Evolutionary conservation across 202 grass and related monocot species (phyloP).

Genomic region (Cymbopogon flexuosus): DNA sequence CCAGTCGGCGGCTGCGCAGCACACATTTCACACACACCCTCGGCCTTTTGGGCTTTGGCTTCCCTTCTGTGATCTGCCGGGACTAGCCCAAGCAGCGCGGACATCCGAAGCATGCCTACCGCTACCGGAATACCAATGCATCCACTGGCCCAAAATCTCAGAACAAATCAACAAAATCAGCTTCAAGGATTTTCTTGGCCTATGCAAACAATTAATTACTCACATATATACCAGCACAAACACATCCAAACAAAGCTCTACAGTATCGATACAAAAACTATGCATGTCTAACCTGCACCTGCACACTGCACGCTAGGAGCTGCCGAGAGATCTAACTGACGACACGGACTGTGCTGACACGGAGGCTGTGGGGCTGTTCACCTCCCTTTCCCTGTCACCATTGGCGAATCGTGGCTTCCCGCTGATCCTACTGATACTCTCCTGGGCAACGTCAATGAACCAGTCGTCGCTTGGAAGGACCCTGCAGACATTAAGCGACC

Average conservation of each 20-base stretch:
- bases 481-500: constrained; percentile 22
- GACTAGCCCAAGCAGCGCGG: too few relatives aligned
- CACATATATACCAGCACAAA: constrained; percentile 27
- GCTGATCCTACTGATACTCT: constrained; percentile 64
- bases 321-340: constrained; percentile 57
- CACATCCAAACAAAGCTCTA: not conserved
- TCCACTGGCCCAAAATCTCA: not conserved
- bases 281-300: not conserved
- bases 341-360: constrained; percentile 83
- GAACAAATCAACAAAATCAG: not conserved
- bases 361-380: constrained; percentile 83
- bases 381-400: constrained; percentile 66
- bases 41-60: not conserved
- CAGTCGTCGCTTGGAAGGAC: constrained; percentile 63
- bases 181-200: not conserved
- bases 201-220: not conserved
- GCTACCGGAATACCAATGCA: not conserved
- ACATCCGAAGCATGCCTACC: not conserved
- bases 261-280: not conserved
- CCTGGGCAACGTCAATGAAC: constrained; percentile 79
- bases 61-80: too few relatives aligned
- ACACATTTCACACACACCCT: not conserved
- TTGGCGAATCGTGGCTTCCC: constrained; percentile 52
- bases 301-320: constrained; percentile 44
- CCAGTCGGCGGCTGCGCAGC: not conserved